phyloP scores from a whole-genome alignment of 495 filamentous ascomycete species.

The Lophiostoma macrostomum region DNA sequence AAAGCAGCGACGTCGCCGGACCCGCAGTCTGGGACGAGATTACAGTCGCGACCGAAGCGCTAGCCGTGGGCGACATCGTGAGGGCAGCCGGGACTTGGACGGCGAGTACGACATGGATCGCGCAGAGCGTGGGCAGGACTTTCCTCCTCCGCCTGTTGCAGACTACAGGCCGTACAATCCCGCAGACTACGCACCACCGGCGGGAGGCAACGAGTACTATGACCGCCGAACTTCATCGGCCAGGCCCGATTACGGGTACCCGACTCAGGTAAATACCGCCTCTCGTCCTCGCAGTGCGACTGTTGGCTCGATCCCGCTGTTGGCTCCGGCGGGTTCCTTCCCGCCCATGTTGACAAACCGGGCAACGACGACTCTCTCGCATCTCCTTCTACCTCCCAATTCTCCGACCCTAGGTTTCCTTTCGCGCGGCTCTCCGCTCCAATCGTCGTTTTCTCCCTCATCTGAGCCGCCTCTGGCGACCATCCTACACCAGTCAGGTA shows the following conservation, averaged over 20 bases:
- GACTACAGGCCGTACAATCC: constrained; percentile 35
- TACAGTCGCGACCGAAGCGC: constrained; percentile 13
- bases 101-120: constrained; percentile 20
- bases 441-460: constrained; percentile 21
- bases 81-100: constrained; percentile 16
- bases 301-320: not conserved
- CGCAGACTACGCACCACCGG: constrained; percentile 30
- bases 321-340: not conserved
- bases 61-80: constrained; percentile 13
- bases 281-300: constrained; percentile 25
- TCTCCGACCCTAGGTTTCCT: constrained; percentile 3
- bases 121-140: constrained; percentile 13
- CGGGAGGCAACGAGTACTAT: constrained; percentile 14
- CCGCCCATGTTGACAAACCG: constrained; percentile 4
- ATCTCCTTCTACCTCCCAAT: not conserved
- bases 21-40: constrained; percentile 25
- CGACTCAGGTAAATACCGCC: constrained; percentile 32
- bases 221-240: constrained; percentile 22
- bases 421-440: constrained; percentile 24
- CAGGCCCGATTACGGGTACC: constrained; percentile 23
- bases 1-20: constrained; percentile 15
- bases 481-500: constrained; percentile 10
- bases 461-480: constrained; percentile 28
- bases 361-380: constrained; percentile 1
- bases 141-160: constrained; percentile 20